Evolutionary conservation across 2,329 filamentous ascomycete species (phyloP).

Genomic region (Pseudocercospora eumusae): DNA sequence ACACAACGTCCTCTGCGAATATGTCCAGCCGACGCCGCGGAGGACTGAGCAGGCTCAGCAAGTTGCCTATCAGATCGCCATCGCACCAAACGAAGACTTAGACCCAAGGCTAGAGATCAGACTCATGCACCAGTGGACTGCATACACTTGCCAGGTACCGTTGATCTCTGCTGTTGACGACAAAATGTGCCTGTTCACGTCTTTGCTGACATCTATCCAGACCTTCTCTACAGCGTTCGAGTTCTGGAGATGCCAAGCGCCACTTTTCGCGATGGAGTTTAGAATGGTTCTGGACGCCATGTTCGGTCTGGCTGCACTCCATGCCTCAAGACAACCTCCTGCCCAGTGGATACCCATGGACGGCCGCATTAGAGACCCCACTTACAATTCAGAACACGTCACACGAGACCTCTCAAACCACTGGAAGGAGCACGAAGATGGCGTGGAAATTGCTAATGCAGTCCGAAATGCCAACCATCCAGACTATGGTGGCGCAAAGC

Average conservation of each 20-base stretch:
- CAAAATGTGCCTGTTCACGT: background rate
- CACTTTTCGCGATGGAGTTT: constrained; percentile 31
- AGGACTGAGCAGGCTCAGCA: constrained; percentile 13
- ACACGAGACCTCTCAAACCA: constrained; percentile 1
- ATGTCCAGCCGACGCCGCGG: constrained; percentile 26
- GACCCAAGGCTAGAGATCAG: constrained; percentile 30
- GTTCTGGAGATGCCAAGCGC: constrained; percentile 33
- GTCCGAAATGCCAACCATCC: constrained; percentile 8
- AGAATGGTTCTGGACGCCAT: constrained; percentile 32
- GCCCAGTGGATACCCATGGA: constrained; percentile 24
- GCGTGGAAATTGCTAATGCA: constrained; percentile 4
- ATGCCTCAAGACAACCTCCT: constrained; percentile 27
- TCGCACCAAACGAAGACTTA: constrained; percentile 1
- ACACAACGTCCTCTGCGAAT: constrained; percentile 33
- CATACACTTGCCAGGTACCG: constrained; percentile 25
- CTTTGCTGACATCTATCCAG: background rate
- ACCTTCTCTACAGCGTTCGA: constrained; percentile 30
- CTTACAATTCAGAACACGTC: constrained; percentile 5
- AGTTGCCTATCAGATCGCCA: background rate
- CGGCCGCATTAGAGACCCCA: constrained; percentile 22
- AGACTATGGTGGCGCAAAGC: constrained; percentile 16
- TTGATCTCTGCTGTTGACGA: too few species aligned
- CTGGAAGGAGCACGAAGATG: constrained; percentile 12
- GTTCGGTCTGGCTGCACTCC: constrained; percentile 32
- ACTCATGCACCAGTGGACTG: constrained; percentile 36